phyloP scores from a whole-genome alignment of 2,329 filamentous ascomycete genomes.

The Fusarium sp. region DNA sequence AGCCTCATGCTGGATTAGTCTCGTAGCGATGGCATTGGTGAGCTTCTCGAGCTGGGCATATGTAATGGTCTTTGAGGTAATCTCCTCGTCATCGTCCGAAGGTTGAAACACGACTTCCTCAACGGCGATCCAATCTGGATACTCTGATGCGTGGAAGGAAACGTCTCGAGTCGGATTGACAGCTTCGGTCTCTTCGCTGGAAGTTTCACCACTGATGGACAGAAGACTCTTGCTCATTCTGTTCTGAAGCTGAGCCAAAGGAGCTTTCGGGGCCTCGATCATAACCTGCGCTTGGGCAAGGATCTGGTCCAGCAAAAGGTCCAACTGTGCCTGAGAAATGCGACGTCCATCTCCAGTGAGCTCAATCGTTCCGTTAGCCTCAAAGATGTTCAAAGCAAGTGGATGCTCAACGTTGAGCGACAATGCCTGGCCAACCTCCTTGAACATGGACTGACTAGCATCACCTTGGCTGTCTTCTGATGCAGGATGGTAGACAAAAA shows the following conservation, averaged over 20 bases:
- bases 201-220: neutral
- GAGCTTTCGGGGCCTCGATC: neutral
- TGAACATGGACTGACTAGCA: neutral
- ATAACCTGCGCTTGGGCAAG: slow-evolving; percentile 3
- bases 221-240: neutral
- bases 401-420: slow-evolving; percentile 27
- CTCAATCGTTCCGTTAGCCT: neutral
- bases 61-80: neutral
- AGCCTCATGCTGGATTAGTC: neutral
- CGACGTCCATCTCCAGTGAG: slow-evolving; percentile 22
- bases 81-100: neutral
- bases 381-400: slow-evolving; percentile 15
- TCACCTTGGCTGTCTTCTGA: neutral
- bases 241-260: slow-evolving; percentile 1
- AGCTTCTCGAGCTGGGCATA: slow-evolving; percentile 1
- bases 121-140: slow-evolving; percentile 16
- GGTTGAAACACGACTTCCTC: slow-evolving; percentile 10
- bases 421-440: slow-evolving; percentile 9
- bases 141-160: neutral
- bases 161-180: neutral
- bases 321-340: slow-evolving; percentile 10
- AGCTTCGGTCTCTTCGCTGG: fast-evolving
- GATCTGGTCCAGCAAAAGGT: slow-evolving; percentile 11
- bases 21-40: neutral
- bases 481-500: slow-evolving; percentile 24